phyloP scores from a whole-genome alignment of 345 rosid genomes.

The Stellera chamaejasme region DNA sequence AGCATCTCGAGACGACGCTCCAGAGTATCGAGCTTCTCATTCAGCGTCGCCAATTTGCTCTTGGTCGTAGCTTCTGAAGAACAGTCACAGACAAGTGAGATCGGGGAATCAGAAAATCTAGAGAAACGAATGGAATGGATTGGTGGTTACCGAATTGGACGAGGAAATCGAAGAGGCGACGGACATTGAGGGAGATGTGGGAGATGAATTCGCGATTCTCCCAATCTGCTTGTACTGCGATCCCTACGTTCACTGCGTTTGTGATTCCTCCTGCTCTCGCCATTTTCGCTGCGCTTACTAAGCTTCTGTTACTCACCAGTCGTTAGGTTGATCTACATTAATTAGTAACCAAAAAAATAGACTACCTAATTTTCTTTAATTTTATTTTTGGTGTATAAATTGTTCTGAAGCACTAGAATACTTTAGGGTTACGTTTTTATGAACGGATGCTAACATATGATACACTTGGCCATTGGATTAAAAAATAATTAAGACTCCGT shows the following conservation, averaged over 20 bases:
- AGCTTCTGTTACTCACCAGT: no score
- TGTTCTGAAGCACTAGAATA: no score
- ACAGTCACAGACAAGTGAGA: not conserved
- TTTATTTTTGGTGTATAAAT: no score
- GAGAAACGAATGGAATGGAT: not conserved
- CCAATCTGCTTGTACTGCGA: conserved; percentile 99
- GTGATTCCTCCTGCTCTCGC: conserved; percentile 97
- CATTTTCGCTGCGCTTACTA: conserved; percentile 30
- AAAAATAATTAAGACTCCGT: no score
- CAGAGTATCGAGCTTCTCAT: conserved; percentile 77
- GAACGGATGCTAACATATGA: no score
- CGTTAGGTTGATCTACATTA: no score
- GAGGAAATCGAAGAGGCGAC: conserved; percentile 98
- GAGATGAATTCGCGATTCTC: conserved; percentile 98
- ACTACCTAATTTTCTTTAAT: no score
- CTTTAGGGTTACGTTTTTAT: no score
- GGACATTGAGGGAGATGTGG: conserved; percentile 93
- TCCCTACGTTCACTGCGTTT: conserved; percentile 98
- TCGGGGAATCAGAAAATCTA: not conserved
- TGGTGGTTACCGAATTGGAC: conserved; percentile 63
- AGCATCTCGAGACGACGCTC: conserved; percentile 87
- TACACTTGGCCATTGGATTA: no score
- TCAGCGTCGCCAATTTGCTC: conserved; percentile 73
- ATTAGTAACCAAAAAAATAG: no score
- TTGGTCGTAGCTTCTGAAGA: conserved; percentile 77